A percentile compares a stretch with the other conserved stretches of the same genome.
phyloP scores from a whole-genome alignment of 1,284 basidiomycete genomes.

The Coniferiporia weirii region DNA sequence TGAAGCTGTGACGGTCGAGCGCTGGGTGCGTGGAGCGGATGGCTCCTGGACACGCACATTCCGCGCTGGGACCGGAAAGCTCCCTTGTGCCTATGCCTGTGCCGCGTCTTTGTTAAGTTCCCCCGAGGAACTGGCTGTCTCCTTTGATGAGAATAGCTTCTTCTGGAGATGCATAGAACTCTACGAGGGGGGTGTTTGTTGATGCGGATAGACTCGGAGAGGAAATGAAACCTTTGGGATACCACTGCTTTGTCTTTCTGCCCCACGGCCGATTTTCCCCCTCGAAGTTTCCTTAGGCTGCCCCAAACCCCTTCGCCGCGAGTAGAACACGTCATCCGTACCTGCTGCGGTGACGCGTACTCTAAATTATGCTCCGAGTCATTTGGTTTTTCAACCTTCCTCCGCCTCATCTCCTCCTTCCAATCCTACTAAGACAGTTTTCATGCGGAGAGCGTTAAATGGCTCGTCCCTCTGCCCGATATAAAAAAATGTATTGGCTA shows the following conservation, averaged over 20 bases:
- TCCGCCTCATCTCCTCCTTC: not conserved
- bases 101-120: not conserved
- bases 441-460: not conserved
- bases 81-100: slow-evolving; percentile 5
- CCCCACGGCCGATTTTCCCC: not conserved
- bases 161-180: not conserved
- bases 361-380: not conserved
- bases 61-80: not conserved
- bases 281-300: not conserved
- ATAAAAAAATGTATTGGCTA: not conserved
- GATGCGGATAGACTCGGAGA: not conserved
- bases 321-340: not conserved
- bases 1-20: slow-evolving; percentile 1
- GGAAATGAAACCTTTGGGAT: not conserved
- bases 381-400: not conserved
- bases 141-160: not conserved
- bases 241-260: not conserved
- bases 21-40: slow-evolving; percentile 1
- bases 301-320: not conserved
- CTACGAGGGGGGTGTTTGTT: not conserved
- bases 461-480: not conserved
- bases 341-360: not conserved
- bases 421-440: not conserved
- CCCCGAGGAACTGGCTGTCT: not conserved
- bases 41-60: slow-evolving; percentile 1